These are phyloP conservation scores for Zymoseptoria tritici DNA, from an alignment of 2,329 filamentous ascomycete genomes.

Conservation along the genomic window DNA sequence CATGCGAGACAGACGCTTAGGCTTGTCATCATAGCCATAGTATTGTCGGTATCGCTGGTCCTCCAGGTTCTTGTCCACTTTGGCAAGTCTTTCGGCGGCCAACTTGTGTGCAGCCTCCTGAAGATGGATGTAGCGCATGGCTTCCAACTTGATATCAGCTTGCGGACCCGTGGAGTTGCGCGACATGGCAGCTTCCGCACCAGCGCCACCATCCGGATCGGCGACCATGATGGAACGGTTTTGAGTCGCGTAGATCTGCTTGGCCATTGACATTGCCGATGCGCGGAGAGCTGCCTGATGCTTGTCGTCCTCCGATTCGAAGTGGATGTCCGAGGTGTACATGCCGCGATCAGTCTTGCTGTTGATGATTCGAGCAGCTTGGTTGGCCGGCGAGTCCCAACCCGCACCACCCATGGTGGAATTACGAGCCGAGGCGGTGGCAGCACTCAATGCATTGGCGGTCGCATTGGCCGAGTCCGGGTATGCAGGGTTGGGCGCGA, in stretches of 20 bases:
- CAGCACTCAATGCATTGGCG: constrained; percentile 64
- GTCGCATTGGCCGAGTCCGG: constrained; percentile 54
- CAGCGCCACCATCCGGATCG: constrained; percentile 16
- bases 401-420: constrained; percentile 29
- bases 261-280: constrained; percentile 83
- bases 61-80: constrained; percentile 62
- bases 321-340: constrained; percentile 58
- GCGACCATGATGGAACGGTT: constrained; percentile 25
- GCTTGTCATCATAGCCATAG: constrained; percentile 57
- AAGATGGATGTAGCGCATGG: constrained; percentile 52
- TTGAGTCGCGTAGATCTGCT: constrained; percentile 70
- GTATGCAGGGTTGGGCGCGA: constrained; percentile 39
- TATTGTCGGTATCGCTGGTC: constrained; percentile 64
- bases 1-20: constrained; percentile 45
- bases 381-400: constrained; percentile 44
- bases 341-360: constrained; percentile 66
- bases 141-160: constrained; percentile 47
- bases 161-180: constrained; percentile 26
- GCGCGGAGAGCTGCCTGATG: constrained; percentile 67
- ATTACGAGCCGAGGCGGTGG: constrained; percentile 57
- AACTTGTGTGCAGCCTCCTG: constrained; percentile 83
- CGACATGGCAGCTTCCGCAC: constrained; percentile 20
- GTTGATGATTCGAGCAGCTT: constrained; percentile 57
- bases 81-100: constrained; percentile 74
- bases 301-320: constrained; percentile 65